Evolutionary conservation across 2,329 filamentous ascomycete genomes (phyloP).

Genomic region (Parasarocladium wereldwijsianum): DNA sequence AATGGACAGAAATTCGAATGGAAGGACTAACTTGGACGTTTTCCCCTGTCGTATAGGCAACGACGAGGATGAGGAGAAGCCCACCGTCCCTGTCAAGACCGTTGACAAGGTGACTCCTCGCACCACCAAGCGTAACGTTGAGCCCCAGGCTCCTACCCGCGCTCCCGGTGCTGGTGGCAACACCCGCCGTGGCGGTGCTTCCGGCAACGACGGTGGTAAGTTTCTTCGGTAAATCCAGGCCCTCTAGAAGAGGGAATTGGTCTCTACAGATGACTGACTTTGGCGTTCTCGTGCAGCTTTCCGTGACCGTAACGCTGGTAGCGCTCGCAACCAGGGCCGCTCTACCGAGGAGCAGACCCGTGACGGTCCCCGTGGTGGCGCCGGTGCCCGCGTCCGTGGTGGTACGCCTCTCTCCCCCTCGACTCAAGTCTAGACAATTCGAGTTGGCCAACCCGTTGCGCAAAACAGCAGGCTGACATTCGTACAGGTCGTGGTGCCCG

Average conservation of each 20-base stretch:
- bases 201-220: constrained; percentile 81
- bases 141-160: constrained; percentile 50
- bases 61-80: constrained; percentile 50
- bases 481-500: constrained; percentile 36
- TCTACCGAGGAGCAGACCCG: constrained; percentile 56
- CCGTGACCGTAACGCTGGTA: constrained; percentile 75
- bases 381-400: constrained; percentile 47
- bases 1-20: constrained; percentile 2
- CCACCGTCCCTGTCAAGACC: constrained; percentile 72
- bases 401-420: constrained; percentile 23
- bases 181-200: constrained; percentile 36
- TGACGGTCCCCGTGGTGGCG: constrained; percentile 43
- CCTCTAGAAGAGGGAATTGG: too few relatives aligned
- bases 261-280: constrained; percentile 5
- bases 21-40: constrained; percentile 6
- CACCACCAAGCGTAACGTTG: constrained; percentile 71
- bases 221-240: constrained; percentile 6
- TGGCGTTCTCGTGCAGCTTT: constrained; percentile 44
- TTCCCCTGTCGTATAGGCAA: constrained; percentile 29
- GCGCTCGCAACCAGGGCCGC: constrained; percentile 69
- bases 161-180: constrained; percentile 23
- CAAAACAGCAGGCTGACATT: constrained; percentile 4
- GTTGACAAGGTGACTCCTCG: constrained; percentile 71
- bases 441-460: background rate
- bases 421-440: background rate